These are phyloP conservation scores for Pseudocercospora ulei DNA, from an alignment of 2,329 filamentous ascomycete species.

Conservation along the genomic window DNA sequence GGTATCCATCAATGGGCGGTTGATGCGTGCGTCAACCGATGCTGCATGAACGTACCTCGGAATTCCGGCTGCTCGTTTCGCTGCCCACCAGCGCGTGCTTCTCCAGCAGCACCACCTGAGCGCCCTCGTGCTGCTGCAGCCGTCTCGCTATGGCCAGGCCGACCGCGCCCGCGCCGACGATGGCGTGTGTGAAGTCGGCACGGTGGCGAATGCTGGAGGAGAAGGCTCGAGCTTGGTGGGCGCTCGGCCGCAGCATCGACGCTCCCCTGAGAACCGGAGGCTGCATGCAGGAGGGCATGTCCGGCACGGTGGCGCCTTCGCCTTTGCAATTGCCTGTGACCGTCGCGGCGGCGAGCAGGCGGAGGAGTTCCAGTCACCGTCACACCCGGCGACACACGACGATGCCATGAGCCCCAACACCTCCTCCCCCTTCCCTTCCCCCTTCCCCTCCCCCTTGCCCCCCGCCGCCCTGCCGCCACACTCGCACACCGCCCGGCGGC, in stretches of 20 bases:
- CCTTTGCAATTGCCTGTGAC: slow-evolving; percentile 2
- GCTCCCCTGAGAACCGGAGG: slow-evolving; percentile 1
- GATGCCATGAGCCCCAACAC: slow-evolving; percentile 17
- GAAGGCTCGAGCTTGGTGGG: slow-evolving; percentile 32
- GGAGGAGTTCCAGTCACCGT: neutral
- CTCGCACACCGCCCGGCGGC: slow-evolving; percentile 36
- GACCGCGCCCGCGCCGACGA: slow-evolving; percentile 63
- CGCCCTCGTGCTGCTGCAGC: slow-evolving; percentile 52
- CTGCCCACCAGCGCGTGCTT: slow-evolving; percentile 65
- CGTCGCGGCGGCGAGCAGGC: neutral
- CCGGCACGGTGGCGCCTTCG: neutral
- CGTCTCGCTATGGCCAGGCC: slow-evolving; percentile 70
- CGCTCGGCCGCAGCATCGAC: slow-evolving; percentile 6
- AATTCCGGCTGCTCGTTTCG: slow-evolving; percentile 83
- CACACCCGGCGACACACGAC: slow-evolving; percentile 1
- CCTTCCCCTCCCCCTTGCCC: no score
- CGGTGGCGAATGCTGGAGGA: slow-evolving; percentile 36
- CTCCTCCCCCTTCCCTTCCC: no score
- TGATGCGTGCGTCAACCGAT: slow-evolving; percentile 2
- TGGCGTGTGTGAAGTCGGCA: slow-evolving; percentile 56
- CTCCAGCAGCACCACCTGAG: slow-evolving; percentile 69
- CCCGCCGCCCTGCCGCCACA: slow-evolving; percentile 29
- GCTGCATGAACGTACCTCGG: slow-evolving; percentile 49
- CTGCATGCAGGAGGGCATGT: neutral
- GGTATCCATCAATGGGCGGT: no score